These are phyloP conservation scores for Geotrichum histeridarum DNA, from an alignment of 1,139 yeast genomes.

Conservation along the genomic window DNA sequence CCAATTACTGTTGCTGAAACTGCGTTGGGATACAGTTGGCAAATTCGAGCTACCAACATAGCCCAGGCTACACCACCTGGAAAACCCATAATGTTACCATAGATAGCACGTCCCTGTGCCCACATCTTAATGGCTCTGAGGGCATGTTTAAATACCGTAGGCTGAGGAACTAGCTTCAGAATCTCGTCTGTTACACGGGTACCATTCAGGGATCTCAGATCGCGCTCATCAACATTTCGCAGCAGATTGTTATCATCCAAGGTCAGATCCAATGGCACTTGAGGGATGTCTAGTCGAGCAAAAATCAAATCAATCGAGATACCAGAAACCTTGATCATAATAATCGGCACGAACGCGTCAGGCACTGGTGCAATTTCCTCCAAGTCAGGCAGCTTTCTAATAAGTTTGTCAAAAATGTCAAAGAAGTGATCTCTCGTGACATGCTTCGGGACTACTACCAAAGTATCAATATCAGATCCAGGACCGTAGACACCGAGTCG, in stretches of 20 bases:
- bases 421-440: constrained; percentile 89
- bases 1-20: constrained; percentile 86
- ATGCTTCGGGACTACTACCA: constrained; percentile 93
- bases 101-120: constrained; percentile 94
- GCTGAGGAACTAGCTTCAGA: constrained; percentile 80
- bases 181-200: constrained; percentile 97
- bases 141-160: constrained; percentile 88
- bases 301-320: constrained; percentile 85
- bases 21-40: constrained; percentile 94
- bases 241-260: constrained; percentile 79
- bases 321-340: constrained; percentile 79
- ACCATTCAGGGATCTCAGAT: constrained; percentile 84
- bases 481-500: constrained; percentile 96
- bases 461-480: constrained; percentile 94
- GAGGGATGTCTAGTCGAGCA: constrained; percentile 75
- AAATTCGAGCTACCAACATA: constrained; percentile 92
- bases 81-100: constrained; percentile 91
- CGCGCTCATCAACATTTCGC: constrained; percentile 83
- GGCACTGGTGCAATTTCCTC: constrained; percentile 91
- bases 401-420: constrained; percentile 61
- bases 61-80: constrained; percentile 99
- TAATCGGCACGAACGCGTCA: constrained; percentile 94
- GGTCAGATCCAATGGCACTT: constrained; percentile 68
- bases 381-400: constrained; percentile 67
- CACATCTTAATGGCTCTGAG: constrained; percentile 87